Evolutionary conservation across 306 rosid genomes (phyloP).

Genomic region (Castanospermum australe): DNA sequence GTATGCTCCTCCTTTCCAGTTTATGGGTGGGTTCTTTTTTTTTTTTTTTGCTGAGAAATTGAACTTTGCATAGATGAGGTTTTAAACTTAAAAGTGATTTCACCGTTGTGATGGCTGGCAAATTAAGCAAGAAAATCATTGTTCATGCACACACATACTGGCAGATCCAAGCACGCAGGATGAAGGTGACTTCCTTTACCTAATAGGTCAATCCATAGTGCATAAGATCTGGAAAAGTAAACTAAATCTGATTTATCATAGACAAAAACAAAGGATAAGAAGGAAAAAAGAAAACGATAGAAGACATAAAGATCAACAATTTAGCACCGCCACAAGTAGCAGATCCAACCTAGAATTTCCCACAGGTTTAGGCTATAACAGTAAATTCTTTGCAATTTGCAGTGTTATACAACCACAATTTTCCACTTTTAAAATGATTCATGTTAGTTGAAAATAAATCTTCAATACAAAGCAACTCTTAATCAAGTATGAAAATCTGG

Average conservation of each 20-base stretch:
- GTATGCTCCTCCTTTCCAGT: too few relatives aligned
- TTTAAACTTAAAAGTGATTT: too few relatives aligned
- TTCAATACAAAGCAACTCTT: slow-evolving; percentile 1
- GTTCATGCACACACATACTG: too few relatives aligned
- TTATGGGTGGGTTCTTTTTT: too few relatives aligned
- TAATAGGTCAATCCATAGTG: too few relatives aligned
- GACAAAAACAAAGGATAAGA: neutral
- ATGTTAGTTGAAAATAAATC: neutral
- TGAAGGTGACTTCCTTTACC: too few relatives aligned
- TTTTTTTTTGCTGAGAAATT: too few relatives aligned
- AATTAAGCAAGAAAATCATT: too few relatives aligned
- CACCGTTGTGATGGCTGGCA: too few relatives aligned
- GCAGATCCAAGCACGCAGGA: too few relatives aligned
- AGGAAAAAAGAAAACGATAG: neutral
- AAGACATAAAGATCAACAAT: neutral
- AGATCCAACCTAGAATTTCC: slow-evolving; percentile 21
- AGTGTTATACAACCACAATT: slow-evolving; percentile 25
- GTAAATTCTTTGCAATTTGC: neutral
- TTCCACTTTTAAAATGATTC: slow-evolving; percentile 14
- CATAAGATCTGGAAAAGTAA: neutral
- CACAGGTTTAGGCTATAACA: neutral
- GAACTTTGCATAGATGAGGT: too few relatives aligned
- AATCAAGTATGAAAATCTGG: slow-evolving; percentile 1
- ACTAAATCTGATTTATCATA: neutral
- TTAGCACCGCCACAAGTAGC: neutral